Percentiles rank a stretch among this genome's conserved stretches.
Conservation (phyloP, 2,329 filamentous ascomycete species). For the Tolypocladium inflatum region DNA sequence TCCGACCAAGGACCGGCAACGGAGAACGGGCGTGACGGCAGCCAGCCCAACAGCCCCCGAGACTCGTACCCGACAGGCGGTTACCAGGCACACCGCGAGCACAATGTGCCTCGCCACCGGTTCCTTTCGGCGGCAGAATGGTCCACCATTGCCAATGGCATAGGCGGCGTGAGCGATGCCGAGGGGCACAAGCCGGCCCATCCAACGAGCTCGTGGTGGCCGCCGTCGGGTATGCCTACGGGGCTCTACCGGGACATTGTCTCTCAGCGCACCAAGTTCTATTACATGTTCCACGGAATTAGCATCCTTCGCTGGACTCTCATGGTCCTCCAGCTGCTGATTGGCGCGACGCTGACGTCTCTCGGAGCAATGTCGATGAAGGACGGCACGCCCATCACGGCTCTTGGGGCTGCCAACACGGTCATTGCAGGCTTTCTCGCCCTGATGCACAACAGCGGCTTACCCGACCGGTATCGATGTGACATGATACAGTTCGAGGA, state of each 20-base stretch:
- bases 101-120: constrained; percentile 19
- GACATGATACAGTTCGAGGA: constrained; percentile 39
- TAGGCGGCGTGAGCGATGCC: constrained; percentile 36
- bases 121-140: constrained; percentile 35
- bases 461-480: constrained; percentile 41
- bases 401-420: constrained; percentile 41
- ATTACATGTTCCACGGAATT: constrained; percentile 33
- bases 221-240: constrained; percentile 34
- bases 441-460: constrained; percentile 42
- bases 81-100: constrained; percentile 6
- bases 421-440: constrained; percentile 39
- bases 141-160: constrained; percentile 34
- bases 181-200: constrained; percentile 33
- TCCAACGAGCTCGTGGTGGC: constrained; percentile 32
- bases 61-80: background rate
- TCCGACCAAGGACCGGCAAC: background rate
- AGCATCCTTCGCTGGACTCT: constrained; percentile 33
- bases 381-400: constrained; percentile 32
- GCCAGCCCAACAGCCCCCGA: background rate
- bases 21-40: background rate
- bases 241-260: constrained; percentile 42
- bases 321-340: constrained; percentile 38
- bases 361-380: constrained; percentile 32
- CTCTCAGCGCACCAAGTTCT: constrained; percentile 31
- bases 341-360: constrained; percentile 39